Percentiles rank a stretch among this genome's conserved stretches.
These are phyloP conservation scores for Nakazawaea laoshanensis DNA, from an alignment of 805 yeast genomes.

Conservation along the genomic window DNA sequence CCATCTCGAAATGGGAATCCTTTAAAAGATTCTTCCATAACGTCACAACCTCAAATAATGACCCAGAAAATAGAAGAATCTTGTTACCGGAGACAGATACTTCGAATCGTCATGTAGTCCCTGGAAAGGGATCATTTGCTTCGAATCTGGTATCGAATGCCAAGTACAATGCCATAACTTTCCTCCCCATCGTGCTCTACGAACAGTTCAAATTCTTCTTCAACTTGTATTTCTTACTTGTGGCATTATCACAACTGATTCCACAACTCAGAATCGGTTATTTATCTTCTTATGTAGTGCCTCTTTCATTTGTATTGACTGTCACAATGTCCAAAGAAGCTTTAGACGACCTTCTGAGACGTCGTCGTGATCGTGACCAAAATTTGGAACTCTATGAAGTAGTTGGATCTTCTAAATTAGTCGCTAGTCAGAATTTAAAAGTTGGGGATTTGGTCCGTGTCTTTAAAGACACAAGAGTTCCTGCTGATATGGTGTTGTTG, in stretches of 20 bases:
- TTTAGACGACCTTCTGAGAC: constrained; percentile 82
- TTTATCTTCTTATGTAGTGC: constrained; percentile 86
- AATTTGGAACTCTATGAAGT: constrained; percentile 80
- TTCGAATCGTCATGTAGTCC: background rate
- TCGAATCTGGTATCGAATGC: constrained; percentile 89
- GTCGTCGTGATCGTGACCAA: constrained; percentile 84
- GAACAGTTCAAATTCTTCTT: constrained; percentile 97
- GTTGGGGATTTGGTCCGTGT: constrained; percentile 83
- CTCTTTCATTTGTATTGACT: constrained; percentile 82
- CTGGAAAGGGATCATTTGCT: constrained; percentile 24
- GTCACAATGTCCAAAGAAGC: constrained; percentile 97
- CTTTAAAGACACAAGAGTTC: constrained; percentile 78
- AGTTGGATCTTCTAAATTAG: constrained; percentile 33
- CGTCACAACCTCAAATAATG: constrained; percentile 9
- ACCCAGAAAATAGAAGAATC: constrained; percentile 17
- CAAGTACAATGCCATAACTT: constrained; percentile 81
- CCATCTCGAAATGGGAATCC: background rate
- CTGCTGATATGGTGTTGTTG: constrained; percentile 84
- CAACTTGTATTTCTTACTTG: constrained; percentile 84
- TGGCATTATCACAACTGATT: constrained; percentile 87
- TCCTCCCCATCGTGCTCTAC: constrained; percentile 80
- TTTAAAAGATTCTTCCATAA: background rate
- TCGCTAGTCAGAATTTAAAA: constrained; percentile 51
- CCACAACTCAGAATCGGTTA: constrained; percentile 92
- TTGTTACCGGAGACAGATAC: constrained; percentile 14